Percentiles rank a stretch among this genome's conserved stretches.
Conservation (phyloP, 2,329 filamentous ascomycete species). For the Ambrosiella xylebori region DNA sequence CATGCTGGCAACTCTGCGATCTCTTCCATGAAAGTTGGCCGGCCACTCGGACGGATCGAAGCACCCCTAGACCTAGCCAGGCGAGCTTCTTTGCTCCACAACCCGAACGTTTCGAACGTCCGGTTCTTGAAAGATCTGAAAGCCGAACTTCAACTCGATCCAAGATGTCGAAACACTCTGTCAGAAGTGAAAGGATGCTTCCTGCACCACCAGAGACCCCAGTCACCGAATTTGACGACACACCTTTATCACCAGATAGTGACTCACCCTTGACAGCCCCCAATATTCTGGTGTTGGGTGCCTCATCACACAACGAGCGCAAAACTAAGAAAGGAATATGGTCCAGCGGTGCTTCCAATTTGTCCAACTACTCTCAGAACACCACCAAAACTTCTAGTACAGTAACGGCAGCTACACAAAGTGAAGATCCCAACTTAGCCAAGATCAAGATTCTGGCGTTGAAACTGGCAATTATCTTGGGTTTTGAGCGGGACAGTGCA, state of each 20-base stretch:
- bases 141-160: conserved; percentile 32
- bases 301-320: conserved; percentile 19
- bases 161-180: conserved; percentile 35
- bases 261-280: conserved; percentile 46
- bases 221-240: conserved; percentile 89
- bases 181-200: conserved; percentile 23
- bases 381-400: conserved; percentile 51
- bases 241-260: conserved; percentile 64
- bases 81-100: conserved; percentile 48
- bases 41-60: conserved; percentile 67
- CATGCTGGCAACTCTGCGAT: conserved; percentile 89
- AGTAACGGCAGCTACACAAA: conserved; percentile 48
- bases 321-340: conserved; percentile 47
- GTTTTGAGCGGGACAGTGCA: conserved; percentile 48
- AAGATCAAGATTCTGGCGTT: conserved; percentile 65
- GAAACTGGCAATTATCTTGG: conserved; percentile 71
- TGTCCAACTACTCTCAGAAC: conserved; percentile 63
- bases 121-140: conserved; percentile 17
- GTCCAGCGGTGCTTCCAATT: conserved; percentile 64
- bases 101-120: conserved; percentile 21
- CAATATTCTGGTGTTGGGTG: conserved; percentile 76
- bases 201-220: conserved; percentile 60
- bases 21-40: conserved; percentile 88
- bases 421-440: conserved; percentile 60
- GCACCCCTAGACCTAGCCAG: conserved; percentile 69